Conservation (phyloP, 192 early-diverging fungal genomes). For the Dissophora ornata region DNA sequence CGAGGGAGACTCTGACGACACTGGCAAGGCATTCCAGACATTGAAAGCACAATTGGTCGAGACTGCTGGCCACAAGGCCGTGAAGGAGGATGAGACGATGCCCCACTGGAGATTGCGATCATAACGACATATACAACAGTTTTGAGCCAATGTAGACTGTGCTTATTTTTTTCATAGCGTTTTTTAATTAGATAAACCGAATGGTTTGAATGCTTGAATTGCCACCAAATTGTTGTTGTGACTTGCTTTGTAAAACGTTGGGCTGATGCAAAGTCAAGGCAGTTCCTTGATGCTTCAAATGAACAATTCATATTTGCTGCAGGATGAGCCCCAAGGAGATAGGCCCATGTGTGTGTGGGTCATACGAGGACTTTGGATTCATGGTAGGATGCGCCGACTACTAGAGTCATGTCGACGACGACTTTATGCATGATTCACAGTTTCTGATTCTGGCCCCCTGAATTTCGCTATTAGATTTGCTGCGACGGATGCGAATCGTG, state of each 20-base stretch:
- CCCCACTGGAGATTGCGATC: slow-evolving; percentile 39
- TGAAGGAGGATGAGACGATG: slow-evolving; percentile 34
- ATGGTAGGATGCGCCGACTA: slow-evolving; percentile 12
- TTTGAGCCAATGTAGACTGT: too few species aligned
- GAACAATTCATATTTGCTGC: background rate
- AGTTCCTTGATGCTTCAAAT: too few species aligned
- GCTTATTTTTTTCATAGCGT: too few species aligned
- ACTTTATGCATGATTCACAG: background rate
- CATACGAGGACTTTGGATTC: slow-evolving; percentile 23
- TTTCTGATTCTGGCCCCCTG: background rate
- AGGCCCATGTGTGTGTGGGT: slow-evolving; percentile 35
- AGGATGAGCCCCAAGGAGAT: background rate
- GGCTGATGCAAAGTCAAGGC: too few species aligned
- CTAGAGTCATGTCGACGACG: background rate
- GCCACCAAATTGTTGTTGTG: too few species aligned
- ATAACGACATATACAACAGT: too few species aligned
- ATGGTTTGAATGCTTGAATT: too few species aligned
- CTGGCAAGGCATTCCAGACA: slow-evolving; percentile 6
- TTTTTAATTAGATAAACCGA: too few species aligned
- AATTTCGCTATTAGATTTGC: slow-evolving; percentile 27
- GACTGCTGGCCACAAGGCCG: slow-evolving; percentile 24
- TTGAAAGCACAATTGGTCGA: slow-evolving; percentile 16
- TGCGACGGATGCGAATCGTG: slow-evolving; percentile 35
- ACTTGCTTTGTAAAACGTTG: too few species aligned
- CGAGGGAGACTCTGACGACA: slow-evolving; percentile 19